Percentiles rank a stretch among this genome's conserved stretches.
These are phyloP conservation scores for Polytrichum commune DNA, from an alignment of 225 moss, liverwort and hornwort genomes.

Conservation along the genomic window DNA sequence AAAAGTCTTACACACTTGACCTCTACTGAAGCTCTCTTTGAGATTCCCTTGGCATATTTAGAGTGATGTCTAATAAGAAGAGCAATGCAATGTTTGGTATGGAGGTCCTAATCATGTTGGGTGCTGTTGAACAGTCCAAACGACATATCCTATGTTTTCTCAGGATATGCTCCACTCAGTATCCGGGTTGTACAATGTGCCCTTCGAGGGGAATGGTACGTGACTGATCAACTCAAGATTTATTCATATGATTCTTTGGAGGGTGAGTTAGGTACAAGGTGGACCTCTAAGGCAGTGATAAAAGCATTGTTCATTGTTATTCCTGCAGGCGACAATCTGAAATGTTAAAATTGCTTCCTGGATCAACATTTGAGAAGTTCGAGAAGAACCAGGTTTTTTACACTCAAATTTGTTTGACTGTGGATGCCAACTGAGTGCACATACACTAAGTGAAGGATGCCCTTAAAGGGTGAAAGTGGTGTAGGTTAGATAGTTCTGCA, in stretches of 20 bases:
- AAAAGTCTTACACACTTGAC: too few relatives aligned
- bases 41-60: too few relatives aligned
- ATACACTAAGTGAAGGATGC: too few relatives aligned
- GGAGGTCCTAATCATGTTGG: conserved; percentile 1
- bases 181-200: conserved; percentile 89
- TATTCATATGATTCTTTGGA: not conserved
- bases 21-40: too few relatives aligned
- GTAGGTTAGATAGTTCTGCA: too few relatives aligned
- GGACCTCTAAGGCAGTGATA: not conserved
- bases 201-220: conserved; percentile 91
- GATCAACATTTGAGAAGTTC: conserved; percentile 71
- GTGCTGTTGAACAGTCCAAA: conserved; percentile 67
- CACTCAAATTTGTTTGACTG: too few relatives aligned
- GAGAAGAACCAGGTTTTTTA: conserved; percentile 47
- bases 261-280: not conserved
- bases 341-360: conserved; percentile 76
- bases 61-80: too few relatives aligned
- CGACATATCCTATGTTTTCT: conserved; percentile 93
- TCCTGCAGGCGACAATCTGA: conserved; percentile 58
- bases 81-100: too few relatives aligned
- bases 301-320: not conserved
- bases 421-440: too few relatives aligned
- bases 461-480: too few relatives aligned
- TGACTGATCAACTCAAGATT: not conserved
- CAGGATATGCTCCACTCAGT: conserved; percentile 98